Evolutionary conservation across 805 yeast genomes (phyloP).

Genomic region (Yamadazyma paraphyllophila): DNA sequence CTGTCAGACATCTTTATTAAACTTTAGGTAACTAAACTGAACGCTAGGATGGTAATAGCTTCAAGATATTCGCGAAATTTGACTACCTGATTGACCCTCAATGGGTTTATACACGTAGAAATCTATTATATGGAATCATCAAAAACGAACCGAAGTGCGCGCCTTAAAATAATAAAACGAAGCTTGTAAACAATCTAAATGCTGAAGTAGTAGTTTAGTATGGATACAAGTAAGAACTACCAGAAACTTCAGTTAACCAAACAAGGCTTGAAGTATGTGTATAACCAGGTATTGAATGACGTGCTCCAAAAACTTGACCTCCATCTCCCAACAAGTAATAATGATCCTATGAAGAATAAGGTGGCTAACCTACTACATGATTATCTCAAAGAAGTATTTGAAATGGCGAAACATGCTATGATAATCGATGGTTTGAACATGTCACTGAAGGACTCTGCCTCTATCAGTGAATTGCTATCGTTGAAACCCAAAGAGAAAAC

Average conservation of each 20-base stretch:
- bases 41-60: not conserved
- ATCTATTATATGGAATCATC: too few relatives aligned
- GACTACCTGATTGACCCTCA: not conserved
- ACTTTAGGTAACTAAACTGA: too few relatives aligned
- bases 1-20: conserved; percentile 8
- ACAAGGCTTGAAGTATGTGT: conserved; percentile 52
- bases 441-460: conserved; percentile 15
- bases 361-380: conserved; percentile 45
- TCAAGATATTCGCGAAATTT: not conserved
- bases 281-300: conserved; percentile 40
- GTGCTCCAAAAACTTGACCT: conserved; percentile 46
- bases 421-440: conserved; percentile 55
- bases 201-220: not conserved
- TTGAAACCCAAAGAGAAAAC: conserved; percentile 39
- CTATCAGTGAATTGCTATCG: conserved; percentile 24
- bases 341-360: conserved; percentile 45
- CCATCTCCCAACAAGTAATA: conserved; percentile 44
- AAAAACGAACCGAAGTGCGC: not conserved
- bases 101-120: not conserved
- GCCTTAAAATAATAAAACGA: not conserved
- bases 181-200: conserved; percentile 2
- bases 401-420: conserved; percentile 53
- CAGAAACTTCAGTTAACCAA: conserved; percentile 47
- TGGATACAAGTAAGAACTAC: conserved; percentile 20
- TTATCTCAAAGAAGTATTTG: conserved; percentile 54